A percentile compares a stretch with the other conserved stretches of the same genome.
These are phyloP conservation scores for Pythium vanterpoolii DNA, from an alignment of 352 stramenopile species.

Conservation along the genomic window DNA sequence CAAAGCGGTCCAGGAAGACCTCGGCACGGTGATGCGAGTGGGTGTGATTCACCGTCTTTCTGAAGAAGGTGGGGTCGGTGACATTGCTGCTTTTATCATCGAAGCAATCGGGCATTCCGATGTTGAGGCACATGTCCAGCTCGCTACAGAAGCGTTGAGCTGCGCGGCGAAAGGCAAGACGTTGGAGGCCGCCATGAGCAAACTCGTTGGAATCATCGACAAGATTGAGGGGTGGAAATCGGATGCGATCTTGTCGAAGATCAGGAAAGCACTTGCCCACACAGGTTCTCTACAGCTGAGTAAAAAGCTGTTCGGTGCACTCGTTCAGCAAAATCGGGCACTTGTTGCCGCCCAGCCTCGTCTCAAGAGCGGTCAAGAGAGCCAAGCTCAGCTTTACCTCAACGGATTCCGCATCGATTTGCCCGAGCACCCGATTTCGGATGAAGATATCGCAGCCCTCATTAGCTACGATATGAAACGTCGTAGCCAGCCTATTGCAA, in stretches of 20 bases:
- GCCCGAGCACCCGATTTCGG: constrained; percentile 44
- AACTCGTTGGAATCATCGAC: constrained; percentile 44
- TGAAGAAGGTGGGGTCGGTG: constrained; percentile 26
- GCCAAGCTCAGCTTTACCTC: constrained; percentile 50
- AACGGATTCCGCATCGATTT: constrained; percentile 69
- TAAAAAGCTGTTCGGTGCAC: neutral
- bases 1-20: constrained; percentile 66
- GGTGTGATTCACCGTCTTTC: constrained; percentile 44
- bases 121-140: constrained; percentile 40
- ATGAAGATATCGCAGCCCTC: constrained; percentile 61
- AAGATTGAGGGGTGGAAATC: constrained; percentile 19
- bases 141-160: constrained; percentile 52
- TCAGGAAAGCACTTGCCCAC: constrained; percentile 8
- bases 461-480: constrained; percentile 69
- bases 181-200: constrained; percentile 40
- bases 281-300: neutral
- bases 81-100: constrained; percentile 50
- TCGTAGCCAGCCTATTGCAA: constrained; percentile 62
- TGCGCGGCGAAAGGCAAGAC: constrained; percentile 58
- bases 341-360: constrained; percentile 31
- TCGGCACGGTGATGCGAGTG: constrained; percentile 55
- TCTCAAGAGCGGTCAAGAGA: constrained; percentile 25
- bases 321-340: constrained; percentile 43
- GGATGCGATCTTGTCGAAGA: constrained; percentile 13
- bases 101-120: constrained; percentile 52